A percentile compares a stretch with the other conserved stretches of the same genome.
phyloP scores from a whole-genome alignment of 2,329 filamentous ascomycete species.

The Aspergillus vadensis region DNA sequence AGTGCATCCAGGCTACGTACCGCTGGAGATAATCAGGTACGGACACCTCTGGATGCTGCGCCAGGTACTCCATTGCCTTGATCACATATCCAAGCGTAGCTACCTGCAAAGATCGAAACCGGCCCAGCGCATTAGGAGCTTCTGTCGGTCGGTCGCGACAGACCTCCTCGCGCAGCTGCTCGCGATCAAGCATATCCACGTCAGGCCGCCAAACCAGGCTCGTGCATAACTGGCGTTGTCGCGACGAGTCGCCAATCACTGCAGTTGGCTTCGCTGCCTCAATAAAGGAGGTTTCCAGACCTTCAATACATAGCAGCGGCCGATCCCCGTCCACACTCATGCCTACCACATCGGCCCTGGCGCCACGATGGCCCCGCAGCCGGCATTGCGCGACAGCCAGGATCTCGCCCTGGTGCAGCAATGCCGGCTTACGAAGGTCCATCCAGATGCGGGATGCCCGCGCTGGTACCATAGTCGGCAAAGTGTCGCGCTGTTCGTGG shows the following conservation, averaged over 20 bases:
- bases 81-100: neutral
- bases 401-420: neutral
- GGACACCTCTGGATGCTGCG: neutral
- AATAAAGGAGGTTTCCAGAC: neutral
- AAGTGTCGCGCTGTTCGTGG: no score
- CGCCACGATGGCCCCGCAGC: neutral
- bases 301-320: neutral
- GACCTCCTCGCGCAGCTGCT: neutral
- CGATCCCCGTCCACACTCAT: neutral
- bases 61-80: neutral
- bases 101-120: neutral
- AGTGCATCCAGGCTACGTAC: conserved; percentile 1
- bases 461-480: neutral
- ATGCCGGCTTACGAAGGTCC: neutral
- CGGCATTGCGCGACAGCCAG: neutral
- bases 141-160: neutral
- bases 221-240: neutral
- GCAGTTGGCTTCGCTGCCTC: neutral
- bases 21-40: neutral
- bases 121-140: neutral
- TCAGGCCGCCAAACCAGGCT: neutral
- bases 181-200: neutral
- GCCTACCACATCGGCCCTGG: neutral
- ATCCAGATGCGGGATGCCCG: neutral
- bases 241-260: no score